Evolutionary conservation across 2,329 filamentous ascomycete species (phyloP), one percentile per base, ranked within the genome.

Genomic region (Fusarium longipes): DNA sequence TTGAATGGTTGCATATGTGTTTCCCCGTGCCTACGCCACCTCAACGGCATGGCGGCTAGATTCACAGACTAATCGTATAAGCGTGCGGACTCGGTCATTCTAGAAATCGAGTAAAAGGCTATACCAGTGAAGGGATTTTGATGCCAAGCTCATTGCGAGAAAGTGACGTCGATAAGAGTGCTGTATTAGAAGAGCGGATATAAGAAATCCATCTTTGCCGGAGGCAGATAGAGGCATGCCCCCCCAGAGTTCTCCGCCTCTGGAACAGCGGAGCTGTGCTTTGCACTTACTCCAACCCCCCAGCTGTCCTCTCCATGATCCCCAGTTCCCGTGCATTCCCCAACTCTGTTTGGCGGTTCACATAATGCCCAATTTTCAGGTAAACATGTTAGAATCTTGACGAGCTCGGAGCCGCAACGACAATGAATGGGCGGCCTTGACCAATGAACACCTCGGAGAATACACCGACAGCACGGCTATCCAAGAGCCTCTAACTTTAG

Each of bases 391-490:
- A 65, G 63, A 52, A 25, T 22, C 44, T 25, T 54, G 49, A 47
- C 24, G 43, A 45, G 44, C 38, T 63, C 51, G 66, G 66, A 70
- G 63, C 67, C 60, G 65, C 51, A 72, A 48, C 50, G 43, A 48
- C 27, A 66, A 51, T 52, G 18, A 24, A 24, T 48, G 50, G 49
- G 65, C 38, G 15, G n/a, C 43, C 25, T 32, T 36, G 27, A 17
- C 52, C 45, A 48, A 48, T 47, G 62, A 58, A 55, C 53, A 57
- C 47, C 49, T 56, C n/a, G 30, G 17, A 18, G 24, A 29, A 39
- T 12, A 57, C 62, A 71, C 54, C 55, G 51, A 47, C 40, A 56
- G 66, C 58, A 63, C 58, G 50, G 47, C 57, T 50, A 35, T 50
- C 35, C 30, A 38, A 63, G 42, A 61, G 40, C 40, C 54, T 56